Evolutionary conservation across 331 rosid genomes (phyloP).

Genomic region (Quercus phellos): DNA sequence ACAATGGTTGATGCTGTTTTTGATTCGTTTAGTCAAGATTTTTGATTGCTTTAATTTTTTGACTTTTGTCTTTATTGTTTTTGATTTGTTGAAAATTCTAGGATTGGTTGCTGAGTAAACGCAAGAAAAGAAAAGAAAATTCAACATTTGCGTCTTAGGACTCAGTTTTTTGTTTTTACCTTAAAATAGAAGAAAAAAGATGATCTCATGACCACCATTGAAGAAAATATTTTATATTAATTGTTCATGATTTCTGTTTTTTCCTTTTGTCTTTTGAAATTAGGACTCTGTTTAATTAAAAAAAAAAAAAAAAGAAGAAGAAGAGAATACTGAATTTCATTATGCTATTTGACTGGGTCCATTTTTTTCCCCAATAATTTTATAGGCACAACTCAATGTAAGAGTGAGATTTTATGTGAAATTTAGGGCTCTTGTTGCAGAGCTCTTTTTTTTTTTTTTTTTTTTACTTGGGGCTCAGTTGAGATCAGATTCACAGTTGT

Average conservation of each 20-base stretch:
- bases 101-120: background rate
- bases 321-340: too few species aligned
- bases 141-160: background rate
- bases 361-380: too few species aligned
- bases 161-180: background rate
- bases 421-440: too few species aligned
- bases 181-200: background rate
- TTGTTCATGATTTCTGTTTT: too few species aligned
- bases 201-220: background rate
- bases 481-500: too few species aligned
- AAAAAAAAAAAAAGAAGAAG: fast-evolving
- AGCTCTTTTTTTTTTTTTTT: too few species aligned
- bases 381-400: too few species aligned
- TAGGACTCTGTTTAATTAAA: background rate
- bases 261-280: too few species aligned
- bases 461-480: too few species aligned
- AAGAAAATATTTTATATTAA: background rate
- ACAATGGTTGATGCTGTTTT: background rate
- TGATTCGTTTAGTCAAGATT: background rate
- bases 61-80: background rate
- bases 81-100: background rate
- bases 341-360: too few species aligned
- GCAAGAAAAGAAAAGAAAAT: background rate
- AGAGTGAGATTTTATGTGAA: too few species aligned
- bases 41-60: too few species aligned